Percentiles rank a stretch among this genome's conserved stretches.
Evolutionary conservation across 2,329 filamentous ascomycete genomes (phyloP).

Genomic region (Penicillium sp.): DNA sequence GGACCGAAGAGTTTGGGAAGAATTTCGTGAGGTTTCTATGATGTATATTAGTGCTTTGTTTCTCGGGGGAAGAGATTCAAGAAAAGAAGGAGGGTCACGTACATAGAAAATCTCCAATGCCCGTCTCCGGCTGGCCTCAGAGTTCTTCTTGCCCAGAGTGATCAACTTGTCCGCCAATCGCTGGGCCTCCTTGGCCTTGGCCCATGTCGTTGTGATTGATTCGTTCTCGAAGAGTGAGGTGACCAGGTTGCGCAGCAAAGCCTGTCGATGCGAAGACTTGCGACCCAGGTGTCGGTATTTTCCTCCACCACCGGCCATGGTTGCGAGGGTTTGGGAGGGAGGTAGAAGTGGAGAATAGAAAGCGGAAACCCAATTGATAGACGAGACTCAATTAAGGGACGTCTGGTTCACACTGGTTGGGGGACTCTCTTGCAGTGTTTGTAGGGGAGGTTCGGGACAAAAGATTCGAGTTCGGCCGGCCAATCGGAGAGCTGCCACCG

Average conservation of each 20-base stretch:
- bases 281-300: slow-evolving; percentile 90
- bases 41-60: slow-evolving; percentile 18
- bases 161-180: slow-evolving; percentile 91
- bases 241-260: slow-evolving; percentile 91
- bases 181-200: slow-evolving; percentile 97
- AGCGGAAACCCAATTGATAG: background rate
- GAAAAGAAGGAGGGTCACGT: slow-evolving; percentile 41
- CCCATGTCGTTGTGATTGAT: slow-evolving; percentile 90
- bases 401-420: background rate
- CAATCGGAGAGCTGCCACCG: slow-evolving; percentile 37
- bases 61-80: background rate
- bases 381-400: background rate
- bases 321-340: slow-evolving; percentile 14
- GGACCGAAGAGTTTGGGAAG: slow-evolving; percentile 86
- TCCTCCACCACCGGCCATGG: slow-evolving; percentile 81
- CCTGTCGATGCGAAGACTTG: slow-evolving; percentile 82
- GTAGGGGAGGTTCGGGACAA: slow-evolving; percentile 14
- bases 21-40: slow-evolving; percentile 45
- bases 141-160: slow-evolving; percentile 90
- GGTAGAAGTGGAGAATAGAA: background rate
- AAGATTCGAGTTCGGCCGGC: slow-evolving; percentile 36
- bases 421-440: background rate
- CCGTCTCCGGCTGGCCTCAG: slow-evolving; percentile 72
- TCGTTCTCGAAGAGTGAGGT: slow-evolving; percentile 93
- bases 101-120: slow-evolving; percentile 87